Base-by-base conservation (phyloP, 768 basidiomycete species). In the Cytidiella melzeri region DNA sequence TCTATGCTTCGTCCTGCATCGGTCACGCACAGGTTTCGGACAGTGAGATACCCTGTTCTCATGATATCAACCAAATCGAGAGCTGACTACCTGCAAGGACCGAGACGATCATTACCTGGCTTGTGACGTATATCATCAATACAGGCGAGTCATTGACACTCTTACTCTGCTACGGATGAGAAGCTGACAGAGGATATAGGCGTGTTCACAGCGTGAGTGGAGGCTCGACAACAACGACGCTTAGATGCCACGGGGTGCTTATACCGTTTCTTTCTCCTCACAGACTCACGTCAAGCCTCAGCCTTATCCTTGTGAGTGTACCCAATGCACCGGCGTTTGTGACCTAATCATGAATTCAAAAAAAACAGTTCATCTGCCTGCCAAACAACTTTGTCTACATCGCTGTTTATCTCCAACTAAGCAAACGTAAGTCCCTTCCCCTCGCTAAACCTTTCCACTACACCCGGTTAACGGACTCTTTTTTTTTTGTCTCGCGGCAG, bases 11-110 rank as follows among this genome's bases (percentile, higher is more conserved):
- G 66, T 76, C 42, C 63, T 84, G 36, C 64, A 70, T 39, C 60
- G 50, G 44, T 76, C 76, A 0, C 69, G 72, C 54, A 83, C 79
- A 0, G 81, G 81, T 0, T 73, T 80, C 55, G 58, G 54, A 18
- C 68, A 67, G 81, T 77, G 55, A 7, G 57, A 48, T n/a, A 4
- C 15, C 11, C 27, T 10, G 4, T 12, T 37, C 23, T 43, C 20
- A 9, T 25, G 20, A 13, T 5, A 37, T 43, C 40, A 18, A 19
- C 9, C 23, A 15, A 38, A 36, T 3, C 9, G 30, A 34, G 15
- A 15, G 30, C 30, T 34, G 30, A 34, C 30, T 15, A 34, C 15
- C 15, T 34, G 30, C 7, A 34, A 55, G 53, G 18, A 55, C 53
- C 9, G 53, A 55, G 39, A 41, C 37, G n/a, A 24, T 55, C 21